A percentile compares a stretch with the other conserved stretches of the same genome.
Evolutionary conservation across 371 early-diverging fungal species (phyloP).

Genomic region (Blakeslea trispora): DNA sequence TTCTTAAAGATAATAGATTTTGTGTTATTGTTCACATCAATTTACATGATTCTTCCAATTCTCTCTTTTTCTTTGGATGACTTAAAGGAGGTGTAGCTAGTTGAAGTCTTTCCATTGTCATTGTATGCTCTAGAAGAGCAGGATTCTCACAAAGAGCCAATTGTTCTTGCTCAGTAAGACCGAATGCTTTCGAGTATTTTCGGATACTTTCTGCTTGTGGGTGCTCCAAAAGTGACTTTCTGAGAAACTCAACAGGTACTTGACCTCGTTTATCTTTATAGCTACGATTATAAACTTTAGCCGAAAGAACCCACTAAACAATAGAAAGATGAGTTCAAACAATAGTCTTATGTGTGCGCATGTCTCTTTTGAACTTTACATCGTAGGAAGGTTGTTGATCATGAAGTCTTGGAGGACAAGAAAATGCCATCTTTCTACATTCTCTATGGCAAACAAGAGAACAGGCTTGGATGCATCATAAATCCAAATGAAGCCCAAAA

Average conservation of each 20-base stretch:
- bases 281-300: constrained; percentile 25
- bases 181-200: constrained; percentile 36
- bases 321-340: not conserved
- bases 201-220: constrained; percentile 40
- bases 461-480: constrained; percentile 27
- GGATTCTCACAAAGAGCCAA: constrained; percentile 36
- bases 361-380: no score
- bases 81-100: not conserved
- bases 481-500: no score
- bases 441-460: constrained; percentile 44
- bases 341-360: no score
- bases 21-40: not conserved
- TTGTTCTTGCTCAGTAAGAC: constrained; percentile 38
- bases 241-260: constrained; percentile 10
- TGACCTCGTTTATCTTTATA: constrained; percentile 11
- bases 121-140: constrained; percentile 34
- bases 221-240: constrained; percentile 25
- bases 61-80: constrained; percentile 1
- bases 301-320: constrained; percentile 24
- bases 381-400: constrained; percentile 52
- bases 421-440: constrained; percentile 41
- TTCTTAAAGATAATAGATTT: no score
- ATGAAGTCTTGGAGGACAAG: constrained; percentile 49
- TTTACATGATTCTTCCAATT: constrained; percentile 15
- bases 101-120: constrained; percentile 21